phyloP scores from a whole-genome alignment of 805 yeast genomes.

The Candida sphagnicola region DNA sequence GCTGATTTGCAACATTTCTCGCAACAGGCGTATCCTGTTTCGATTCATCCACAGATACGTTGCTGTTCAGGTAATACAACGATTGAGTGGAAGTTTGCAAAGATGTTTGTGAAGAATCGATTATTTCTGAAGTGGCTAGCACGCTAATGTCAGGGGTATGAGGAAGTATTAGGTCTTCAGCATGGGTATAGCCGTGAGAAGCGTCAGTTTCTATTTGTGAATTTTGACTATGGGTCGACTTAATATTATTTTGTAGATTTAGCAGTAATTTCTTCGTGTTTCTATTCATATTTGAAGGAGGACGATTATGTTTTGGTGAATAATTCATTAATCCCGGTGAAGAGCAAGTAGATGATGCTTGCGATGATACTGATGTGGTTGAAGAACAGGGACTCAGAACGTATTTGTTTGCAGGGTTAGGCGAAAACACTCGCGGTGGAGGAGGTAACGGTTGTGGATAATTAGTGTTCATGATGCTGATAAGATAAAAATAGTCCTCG shows the following conservation, averaged over 20 bases:
- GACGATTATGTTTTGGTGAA: slow-evolving; percentile 35
- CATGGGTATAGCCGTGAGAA: too few species aligned
- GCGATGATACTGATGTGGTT: not conserved
- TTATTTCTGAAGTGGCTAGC: too few species aligned
- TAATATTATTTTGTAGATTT: slow-evolving; percentile 15
- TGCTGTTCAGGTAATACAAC: too few species aligned
- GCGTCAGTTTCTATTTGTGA: not conserved
- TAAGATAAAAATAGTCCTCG: too few species aligned
- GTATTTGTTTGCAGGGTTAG: not conserved
- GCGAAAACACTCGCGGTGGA: not conserved
- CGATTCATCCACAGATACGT: too few species aligned
- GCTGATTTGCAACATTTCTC: too few species aligned
- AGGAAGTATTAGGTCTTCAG: too few species aligned
- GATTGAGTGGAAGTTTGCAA: not conserved
- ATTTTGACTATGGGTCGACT: not conserved
- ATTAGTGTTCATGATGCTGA: not conserved
- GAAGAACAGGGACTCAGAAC: not conserved
- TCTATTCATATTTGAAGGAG: slow-evolving; percentile 24
- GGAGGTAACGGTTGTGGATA: not conserved
- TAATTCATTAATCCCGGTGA: slow-evolving; percentile 25
- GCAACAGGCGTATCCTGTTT: too few species aligned
- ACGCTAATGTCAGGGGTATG: too few species aligned
- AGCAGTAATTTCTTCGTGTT: slow-evolving; percentile 38
- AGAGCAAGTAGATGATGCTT: slow-evolving; percentile 3
- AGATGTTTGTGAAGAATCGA: not conserved